phyloP scores from a whole-genome alignment of 805 yeast genomes.

The Schizosaccharomyces cryophilus region DNA sequence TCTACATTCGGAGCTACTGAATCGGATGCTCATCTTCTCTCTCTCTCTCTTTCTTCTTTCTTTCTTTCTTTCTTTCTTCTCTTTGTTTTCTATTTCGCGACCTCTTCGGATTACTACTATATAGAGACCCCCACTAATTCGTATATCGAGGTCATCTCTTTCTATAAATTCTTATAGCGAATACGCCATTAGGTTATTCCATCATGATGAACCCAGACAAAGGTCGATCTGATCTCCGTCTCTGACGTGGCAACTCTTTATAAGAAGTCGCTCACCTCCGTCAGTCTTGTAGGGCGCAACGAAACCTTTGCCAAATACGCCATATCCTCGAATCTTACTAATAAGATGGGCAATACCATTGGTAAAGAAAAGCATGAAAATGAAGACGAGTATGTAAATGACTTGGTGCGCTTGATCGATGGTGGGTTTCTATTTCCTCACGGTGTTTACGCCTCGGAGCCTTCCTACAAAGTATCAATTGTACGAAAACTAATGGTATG shows the following conservation, averaged over 20 bases:
- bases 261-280: background rate
- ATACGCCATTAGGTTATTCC: too few species aligned
- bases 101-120: too few species aligned
- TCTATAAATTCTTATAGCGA: too few species aligned
- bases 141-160: too few species aligned
- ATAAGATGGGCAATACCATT: slow-evolving; percentile 3
- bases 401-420: slow-evolving; percentile 29
- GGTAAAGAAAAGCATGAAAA: slow-evolving; percentile 2
- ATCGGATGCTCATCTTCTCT: too few species aligned
- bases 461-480: slow-evolving; percentile 46
- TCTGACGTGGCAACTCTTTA: background rate
- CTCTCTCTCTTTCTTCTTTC: too few species aligned
- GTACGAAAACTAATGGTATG: slow-evolving; percentile 40
- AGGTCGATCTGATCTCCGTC: too few species aligned
- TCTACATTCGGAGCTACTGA: too few species aligned
- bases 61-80: too few species aligned
- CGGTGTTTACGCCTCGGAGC: slow-evolving; percentile 57
- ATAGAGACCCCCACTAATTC: too few species aligned
- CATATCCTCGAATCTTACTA: background rate
- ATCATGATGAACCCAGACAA: too few species aligned
- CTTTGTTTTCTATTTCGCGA: too few species aligned
- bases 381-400: background rate
- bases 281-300: background rate
- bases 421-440: slow-evolving; percentile 86
- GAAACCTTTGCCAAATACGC: background rate